Percentiles rank a stretch among this genome's conserved stretches.
These are phyloP conservation scores for Crithidia expoeki DNA, from an alignment of 208 protist species.

Conservation along the genomic window DNA sequence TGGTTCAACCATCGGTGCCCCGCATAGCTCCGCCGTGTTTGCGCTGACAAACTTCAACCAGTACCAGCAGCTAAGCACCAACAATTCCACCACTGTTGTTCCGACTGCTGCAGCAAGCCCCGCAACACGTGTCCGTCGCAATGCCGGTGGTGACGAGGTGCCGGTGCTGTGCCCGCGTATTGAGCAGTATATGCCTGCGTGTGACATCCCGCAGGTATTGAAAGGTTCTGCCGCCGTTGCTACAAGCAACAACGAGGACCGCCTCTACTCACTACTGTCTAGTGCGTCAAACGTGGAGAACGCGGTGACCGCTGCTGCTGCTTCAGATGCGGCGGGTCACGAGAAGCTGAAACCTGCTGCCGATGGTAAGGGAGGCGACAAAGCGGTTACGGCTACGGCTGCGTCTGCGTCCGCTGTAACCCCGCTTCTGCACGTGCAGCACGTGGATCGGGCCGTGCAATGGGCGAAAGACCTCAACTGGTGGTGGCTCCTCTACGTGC, in stretches of 20 bases:
- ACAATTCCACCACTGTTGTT: too few relatives aligned
- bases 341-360: neutral
- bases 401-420: too few relatives aligned
- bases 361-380: neutral
- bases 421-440: constrained; percentile 1
- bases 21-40: neutral
- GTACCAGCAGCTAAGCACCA: too few relatives aligned
- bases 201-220: constrained; percentile 16
- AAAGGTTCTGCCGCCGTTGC: neutral
- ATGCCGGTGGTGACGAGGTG: constrained; percentile 30
- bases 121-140: constrained; percentile 8
- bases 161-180: constrained; percentile 34
- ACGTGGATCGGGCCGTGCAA: constrained; percentile 22
- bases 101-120: neutral
- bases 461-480: constrained; percentile 34
- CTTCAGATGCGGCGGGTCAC: too few relatives aligned
- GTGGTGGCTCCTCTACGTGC: constrained; percentile 44
- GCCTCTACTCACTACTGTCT: neutral
- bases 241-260: neutral
- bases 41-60: constrained; percentile 5
- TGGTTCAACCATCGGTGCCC: neutral
- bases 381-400: too few relatives aligned
- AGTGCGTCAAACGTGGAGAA: neutral
- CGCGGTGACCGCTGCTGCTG: neutral
- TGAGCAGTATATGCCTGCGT: constrained; percentile 32